Percentiles rank a stretch among this genome's conserved stretches.
phyloP scores from a whole-genome alignment of 139 green algal genomes.

The Picochlorum sp. region DNA sequence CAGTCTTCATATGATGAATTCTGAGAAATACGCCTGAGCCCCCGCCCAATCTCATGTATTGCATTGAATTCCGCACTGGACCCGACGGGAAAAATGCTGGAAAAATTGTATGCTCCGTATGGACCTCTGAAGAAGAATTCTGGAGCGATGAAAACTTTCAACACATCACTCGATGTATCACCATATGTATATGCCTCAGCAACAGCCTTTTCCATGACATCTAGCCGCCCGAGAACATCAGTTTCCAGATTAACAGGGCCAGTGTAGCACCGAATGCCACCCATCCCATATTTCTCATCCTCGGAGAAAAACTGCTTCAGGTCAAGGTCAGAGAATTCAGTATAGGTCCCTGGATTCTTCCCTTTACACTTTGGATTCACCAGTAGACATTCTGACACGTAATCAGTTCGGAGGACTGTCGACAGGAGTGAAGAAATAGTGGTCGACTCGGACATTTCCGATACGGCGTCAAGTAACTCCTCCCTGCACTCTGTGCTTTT shows the following conservation, averaged over 20 bases:
- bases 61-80: neutral
- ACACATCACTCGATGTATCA: neutral
- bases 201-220: neutral
- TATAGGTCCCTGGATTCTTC: neutral
- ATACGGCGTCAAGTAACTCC: neutral
- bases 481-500: neutral
- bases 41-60: neutral
- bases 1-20: neutral
- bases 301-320: neutral
- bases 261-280: neutral
- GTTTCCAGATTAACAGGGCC: neutral
- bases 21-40: neutral
- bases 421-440: neutral
- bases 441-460: too few species aligned
- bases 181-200: neutral
- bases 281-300: neutral
- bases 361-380: neutral
- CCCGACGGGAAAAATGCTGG: neutral
- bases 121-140: slow-evolving; percentile 2
- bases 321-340: neutral
- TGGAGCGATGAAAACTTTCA: slow-evolving; percentile 1
- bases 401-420: neutral
- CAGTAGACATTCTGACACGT: neutral
- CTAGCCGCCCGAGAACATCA: neutral
- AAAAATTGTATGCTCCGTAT: neutral